Conservation (phyloP, 2,329 filamentous ascomycete genomes). For the Colletotrichum neosansevieriae region DNA sequence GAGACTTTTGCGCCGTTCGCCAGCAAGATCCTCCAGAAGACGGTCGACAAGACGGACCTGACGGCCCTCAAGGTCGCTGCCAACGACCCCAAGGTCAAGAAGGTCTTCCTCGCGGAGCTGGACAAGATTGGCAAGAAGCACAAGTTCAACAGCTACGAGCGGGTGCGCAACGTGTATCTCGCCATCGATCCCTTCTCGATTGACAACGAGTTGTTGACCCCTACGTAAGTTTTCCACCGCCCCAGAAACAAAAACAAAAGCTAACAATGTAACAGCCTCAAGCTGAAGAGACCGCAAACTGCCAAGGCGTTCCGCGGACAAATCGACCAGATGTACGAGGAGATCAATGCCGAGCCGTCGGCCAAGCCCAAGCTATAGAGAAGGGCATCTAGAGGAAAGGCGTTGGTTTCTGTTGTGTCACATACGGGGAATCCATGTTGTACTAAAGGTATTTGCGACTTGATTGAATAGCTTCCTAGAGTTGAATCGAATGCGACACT, state of each 20-base stretch:
- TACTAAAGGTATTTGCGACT: constrained; percentile 16
- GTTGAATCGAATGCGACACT: not conserved
- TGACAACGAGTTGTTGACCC: constrained; percentile 90
- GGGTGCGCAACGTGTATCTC: constrained; percentile 78
- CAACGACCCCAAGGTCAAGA: constrained; percentile 76
- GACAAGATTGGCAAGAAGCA: constrained; percentile 82
- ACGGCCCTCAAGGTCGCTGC: constrained; percentile 76
- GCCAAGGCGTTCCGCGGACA: constrained; percentile 64
- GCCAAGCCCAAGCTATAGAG: constrained; percentile 60
- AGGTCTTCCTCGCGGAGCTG: constrained; percentile 82
- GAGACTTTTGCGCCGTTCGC: constrained; percentile 86
- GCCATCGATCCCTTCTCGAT: constrained; percentile 91
- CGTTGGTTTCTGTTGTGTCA: constrained; percentile 26
- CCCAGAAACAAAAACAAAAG: not conserved
- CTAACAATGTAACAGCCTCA: constrained; percentile 59
- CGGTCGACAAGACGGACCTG: constrained; percentile 73
- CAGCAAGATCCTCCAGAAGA: constrained; percentile 78
- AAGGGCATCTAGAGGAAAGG: constrained; percentile 12
- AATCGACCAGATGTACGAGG: constrained; percentile 69
- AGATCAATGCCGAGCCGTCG: constrained; percentile 58
- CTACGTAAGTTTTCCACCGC: constrained; percentile 74
- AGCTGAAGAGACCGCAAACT: constrained; percentile 70
- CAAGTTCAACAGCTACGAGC: constrained; percentile 94
- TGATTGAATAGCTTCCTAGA: constrained; percentile 24
- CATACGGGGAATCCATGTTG: constrained; percentile 18